Base-by-base conservation (phyloP, 139 green algal species). In the Marvania coccoides region DNA sequence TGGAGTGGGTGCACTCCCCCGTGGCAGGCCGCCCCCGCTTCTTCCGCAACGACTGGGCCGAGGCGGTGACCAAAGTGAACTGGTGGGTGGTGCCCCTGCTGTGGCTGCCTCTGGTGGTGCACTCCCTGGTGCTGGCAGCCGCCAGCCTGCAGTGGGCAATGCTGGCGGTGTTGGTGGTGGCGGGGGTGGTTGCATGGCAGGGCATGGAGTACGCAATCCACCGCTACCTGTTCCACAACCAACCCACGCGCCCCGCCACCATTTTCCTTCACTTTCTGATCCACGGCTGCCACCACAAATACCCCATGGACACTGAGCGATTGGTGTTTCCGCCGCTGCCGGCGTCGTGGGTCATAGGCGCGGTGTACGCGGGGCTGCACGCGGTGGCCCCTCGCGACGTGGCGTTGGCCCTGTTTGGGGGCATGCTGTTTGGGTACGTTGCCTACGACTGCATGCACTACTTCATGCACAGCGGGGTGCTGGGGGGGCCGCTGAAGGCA, bases 271-370 rank as follows among this genome's bases (percentile, higher is more conserved):
- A 98, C 69, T 98, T 97, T 63, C 65, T 95, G 0, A 86, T 98
- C 45, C 93, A 98, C 47, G 93, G 93, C 33, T 93, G 83, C 70
- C 93, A 98, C 69, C 93, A 98, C 84, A 98, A 98, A 80, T 95
- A 81, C 62, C 93, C 93, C 4, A 76, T 81, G 55, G 93, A 98
- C 66, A 51, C 56, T n/a, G 47, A 84, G 31, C 74, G 93, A 2
- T 79, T 98, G 4, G 93, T 98, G 0, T 96, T 98, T 57, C 93
- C 93, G n/a, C 91, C 90, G 2, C 46, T 90, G 7, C 83, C 88
- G 0, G 84, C 84, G 4, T 78, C 71, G 2, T 31, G 74, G 3
- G 71, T 92, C 3, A 61, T 77, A 1, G 55, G 55, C 1, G 33
- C 53, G 2, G 67, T 89, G 2, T 82, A 78, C n/a, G 55, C 14